Percentiles rank a stretch among this genome's conserved stretches.
Conservation (phyloP, 305 asterid species). For the Fraxinus albicans region DNA sequence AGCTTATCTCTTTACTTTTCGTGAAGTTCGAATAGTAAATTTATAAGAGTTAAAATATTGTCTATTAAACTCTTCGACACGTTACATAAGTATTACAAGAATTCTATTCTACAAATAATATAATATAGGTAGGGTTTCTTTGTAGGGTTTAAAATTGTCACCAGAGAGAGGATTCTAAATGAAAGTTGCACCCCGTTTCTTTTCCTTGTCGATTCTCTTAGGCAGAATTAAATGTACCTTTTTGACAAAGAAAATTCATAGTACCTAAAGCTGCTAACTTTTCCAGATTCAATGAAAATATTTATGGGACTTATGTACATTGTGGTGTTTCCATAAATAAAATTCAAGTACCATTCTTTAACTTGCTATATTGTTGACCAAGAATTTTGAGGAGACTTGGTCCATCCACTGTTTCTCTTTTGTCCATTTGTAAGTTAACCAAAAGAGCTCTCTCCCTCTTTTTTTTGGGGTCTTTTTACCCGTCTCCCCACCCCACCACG, state of each 20-base stretch:
- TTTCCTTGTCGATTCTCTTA: slow-evolving; percentile 26
- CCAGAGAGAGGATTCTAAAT: slow-evolving; percentile 12
- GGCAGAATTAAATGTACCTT: slow-evolving; percentile 62
- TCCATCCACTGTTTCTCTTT: slow-evolving; percentile 9
- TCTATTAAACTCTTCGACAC: background rate
- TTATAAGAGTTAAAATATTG: background rate
- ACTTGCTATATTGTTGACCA: background rate
- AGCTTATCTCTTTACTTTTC: background rate
- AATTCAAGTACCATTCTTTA: no score
- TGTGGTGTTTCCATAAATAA: slow-evolving; percentile 25
- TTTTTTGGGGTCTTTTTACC: slow-evolving; percentile 3
- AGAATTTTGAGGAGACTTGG: background rate
- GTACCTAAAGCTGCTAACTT: slow-evolving; percentile 54
- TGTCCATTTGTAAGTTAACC: slow-evolving; percentile 29
- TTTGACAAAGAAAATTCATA: slow-evolving; percentile 46
- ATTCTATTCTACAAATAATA: background rate
- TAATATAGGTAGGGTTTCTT: slow-evolving; percentile 22
- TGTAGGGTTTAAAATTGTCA: slow-evolving; percentile 24
- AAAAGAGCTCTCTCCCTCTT: background rate
- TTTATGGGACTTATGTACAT: slow-evolving; percentile 39
- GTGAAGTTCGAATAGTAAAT: background rate
- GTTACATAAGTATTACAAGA: no score
- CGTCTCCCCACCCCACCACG: no score
- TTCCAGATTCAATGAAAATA: slow-evolving; percentile 60
- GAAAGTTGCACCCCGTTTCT: slow-evolving; percentile 9